Conservation (phyloP, 352 stramenopile species). For the Phytophthora niederhauseri region DNA sequence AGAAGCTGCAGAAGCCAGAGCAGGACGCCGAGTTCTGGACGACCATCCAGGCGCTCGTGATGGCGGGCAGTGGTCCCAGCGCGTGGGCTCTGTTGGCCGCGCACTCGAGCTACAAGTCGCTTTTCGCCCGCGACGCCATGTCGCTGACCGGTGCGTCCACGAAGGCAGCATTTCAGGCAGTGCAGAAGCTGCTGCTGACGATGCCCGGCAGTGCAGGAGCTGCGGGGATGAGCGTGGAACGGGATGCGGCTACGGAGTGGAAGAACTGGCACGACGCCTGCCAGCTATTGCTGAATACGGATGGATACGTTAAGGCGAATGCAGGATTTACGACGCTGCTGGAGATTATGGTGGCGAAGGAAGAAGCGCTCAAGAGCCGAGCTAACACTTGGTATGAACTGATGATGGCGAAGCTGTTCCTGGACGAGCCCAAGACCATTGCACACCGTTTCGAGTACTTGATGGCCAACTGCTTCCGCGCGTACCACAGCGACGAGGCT, state of each 20-base stretch:
- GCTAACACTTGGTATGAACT: slow-evolving; percentile 76
- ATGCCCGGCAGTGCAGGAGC: slow-evolving; percentile 54
- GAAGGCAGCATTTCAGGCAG: slow-evolving; percentile 53
- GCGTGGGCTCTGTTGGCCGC: slow-evolving; percentile 66
- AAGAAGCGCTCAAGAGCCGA: slow-evolving; percentile 45
- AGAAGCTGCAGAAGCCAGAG: slow-evolving; percentile 39
- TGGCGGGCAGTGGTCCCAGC: slow-evolving; percentile 52
- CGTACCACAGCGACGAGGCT: slow-evolving; percentile 43
- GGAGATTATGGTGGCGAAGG: slow-evolving; percentile 59
- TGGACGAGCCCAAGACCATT: slow-evolving; percentile 78
- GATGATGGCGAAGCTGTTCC: slow-evolving; percentile 78
- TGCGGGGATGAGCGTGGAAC: slow-evolving; percentile 4
- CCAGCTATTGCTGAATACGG: slow-evolving; percentile 60
- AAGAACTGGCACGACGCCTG: slow-evolving; percentile 71
- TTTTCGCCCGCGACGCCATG: slow-evolving; percentile 47
- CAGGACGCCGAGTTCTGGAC: slow-evolving; percentile 64
- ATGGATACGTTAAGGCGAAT: slow-evolving; percentile 56
- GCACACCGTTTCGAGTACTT: slow-evolving; percentile 81
- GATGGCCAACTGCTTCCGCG: slow-evolving; percentile 75
- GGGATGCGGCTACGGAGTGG: slow-evolving; percentile 42
- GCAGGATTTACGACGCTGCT: slow-evolving; percentile 57
- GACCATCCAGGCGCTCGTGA: slow-evolving; percentile 63
- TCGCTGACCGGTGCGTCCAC: slow-evolving; percentile 52
- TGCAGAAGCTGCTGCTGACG: slow-evolving; percentile 70
- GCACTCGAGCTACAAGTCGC: slow-evolving; percentile 62